A percentile compares a stretch with the other conserved stretches of the same genome.
Evolutionary conservation across 2,329 filamentous ascomycete genomes (phyloP).

Genomic region (Colletotrichum eremochloae): DNA sequence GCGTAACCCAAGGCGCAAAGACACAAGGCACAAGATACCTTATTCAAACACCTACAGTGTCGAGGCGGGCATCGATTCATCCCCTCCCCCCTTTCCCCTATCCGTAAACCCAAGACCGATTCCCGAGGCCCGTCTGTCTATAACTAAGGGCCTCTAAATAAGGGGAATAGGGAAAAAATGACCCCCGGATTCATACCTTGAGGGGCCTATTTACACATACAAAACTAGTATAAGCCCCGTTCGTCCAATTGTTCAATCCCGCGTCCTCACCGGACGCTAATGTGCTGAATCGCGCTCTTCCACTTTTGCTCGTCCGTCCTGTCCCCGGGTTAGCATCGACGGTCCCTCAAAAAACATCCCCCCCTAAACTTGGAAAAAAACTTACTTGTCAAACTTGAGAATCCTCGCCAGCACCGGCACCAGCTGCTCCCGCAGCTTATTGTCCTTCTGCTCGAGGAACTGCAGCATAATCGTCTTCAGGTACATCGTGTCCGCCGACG

Average conservation of each 20-base stretch:
- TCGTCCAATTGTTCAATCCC: background rate
- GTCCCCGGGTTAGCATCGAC: constrained; percentile 11
- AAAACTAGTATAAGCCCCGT: constrained; percentile 23
- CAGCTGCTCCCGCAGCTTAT: constrained; percentile 79
- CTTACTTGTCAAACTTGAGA: constrained; percentile 82
- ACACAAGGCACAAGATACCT: too few species aligned
- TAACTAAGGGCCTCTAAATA: background rate
- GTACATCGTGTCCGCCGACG: constrained; percentile 69
- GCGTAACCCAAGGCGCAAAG: too few species aligned
- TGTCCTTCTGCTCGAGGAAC: constrained; percentile 85
- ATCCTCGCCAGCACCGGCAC: constrained; percentile 83
- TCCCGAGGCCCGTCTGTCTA: too few species aligned
- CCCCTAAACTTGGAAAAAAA: constrained; percentile 40
- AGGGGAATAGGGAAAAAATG: too few species aligned
- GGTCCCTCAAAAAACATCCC: background rate
- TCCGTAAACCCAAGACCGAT: too few species aligned
- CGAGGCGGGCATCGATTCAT: background rate
- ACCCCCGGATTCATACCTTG: background rate
- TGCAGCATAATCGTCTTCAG: constrained; percentile 86
- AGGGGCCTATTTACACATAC: constrained; percentile 29
- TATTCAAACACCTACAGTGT: background rate
- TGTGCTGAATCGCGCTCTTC: constrained; percentile 78
- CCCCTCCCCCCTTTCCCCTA: too few species aligned
- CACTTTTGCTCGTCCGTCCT: constrained; percentile 85
- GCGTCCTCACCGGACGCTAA: constrained; percentile 52